phyloP scores from a whole-genome alignment of 2,329 filamentous ascomycete species.

The Leptographium flavum region DNA sequence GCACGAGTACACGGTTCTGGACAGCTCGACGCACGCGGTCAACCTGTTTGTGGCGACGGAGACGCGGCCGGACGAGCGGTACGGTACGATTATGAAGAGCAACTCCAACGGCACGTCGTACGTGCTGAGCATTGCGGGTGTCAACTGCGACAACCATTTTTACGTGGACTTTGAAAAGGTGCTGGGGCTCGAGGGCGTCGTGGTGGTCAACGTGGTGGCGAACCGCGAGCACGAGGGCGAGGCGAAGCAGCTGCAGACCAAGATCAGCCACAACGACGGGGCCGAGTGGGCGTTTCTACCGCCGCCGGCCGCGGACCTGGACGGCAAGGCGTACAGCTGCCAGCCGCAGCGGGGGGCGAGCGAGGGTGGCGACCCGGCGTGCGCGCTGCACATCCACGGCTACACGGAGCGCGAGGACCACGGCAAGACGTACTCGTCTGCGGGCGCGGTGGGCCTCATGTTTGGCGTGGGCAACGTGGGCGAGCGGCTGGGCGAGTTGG shows the following conservation, averaged over 20 bases:
- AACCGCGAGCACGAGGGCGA: constrained; percentile 15
- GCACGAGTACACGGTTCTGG: constrained; percentile 79
- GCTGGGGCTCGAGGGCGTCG: constrained; percentile 78
- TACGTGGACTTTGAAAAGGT: constrained; percentile 97
- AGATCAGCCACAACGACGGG: constrained; percentile 94
- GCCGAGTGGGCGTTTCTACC: constrained; percentile 68
- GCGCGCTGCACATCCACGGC: constrained; percentile 83
- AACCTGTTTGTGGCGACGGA: constrained; percentile 87
- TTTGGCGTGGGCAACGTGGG: constrained; percentile 89
- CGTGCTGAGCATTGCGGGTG: constrained; percentile 63
- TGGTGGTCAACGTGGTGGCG: constrained; percentile 69
- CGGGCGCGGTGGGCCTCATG: constrained; percentile 79
- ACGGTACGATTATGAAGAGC: constrained; percentile 87
- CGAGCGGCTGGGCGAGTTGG: constrained; percentile 41
- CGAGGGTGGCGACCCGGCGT: constrained; percentile 46
- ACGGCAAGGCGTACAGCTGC: constrained; percentile 61
- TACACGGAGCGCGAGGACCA: constrained; percentile 83
- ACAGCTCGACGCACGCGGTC: constrained; percentile 86
- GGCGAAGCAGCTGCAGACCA: constrained; percentile 70
- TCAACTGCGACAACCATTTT: constrained; percentile 64
- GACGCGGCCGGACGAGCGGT: constrained; percentile 46
- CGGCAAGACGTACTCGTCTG: constrained; percentile 74
- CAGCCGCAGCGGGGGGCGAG: constrained; percentile 15
- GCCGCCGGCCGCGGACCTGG: constrained; percentile 55
- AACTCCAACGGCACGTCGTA: constrained; percentile 98